A percentile compares a stretch with the other conserved stretches of the same genome.
These are phyloP conservation scores for Sporothrix pallida DNA, from an alignment of 2,329 filamentous ascomycete species.

Conservation along the genomic window DNA sequence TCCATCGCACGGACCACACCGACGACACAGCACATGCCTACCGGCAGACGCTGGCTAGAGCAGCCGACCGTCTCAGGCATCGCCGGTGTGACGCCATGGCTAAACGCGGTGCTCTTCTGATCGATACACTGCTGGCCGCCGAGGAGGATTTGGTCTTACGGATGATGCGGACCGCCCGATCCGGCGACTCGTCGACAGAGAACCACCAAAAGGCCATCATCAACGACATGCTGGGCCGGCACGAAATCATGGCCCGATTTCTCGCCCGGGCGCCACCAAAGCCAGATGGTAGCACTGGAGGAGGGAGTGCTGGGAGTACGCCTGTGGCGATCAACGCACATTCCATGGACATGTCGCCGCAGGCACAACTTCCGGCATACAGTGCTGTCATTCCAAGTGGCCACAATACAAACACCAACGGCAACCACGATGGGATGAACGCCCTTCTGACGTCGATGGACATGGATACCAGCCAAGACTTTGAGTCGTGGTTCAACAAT, in stretches of 20 bases:
- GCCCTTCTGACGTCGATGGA: conserved; percentile 27
- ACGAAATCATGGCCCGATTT: conserved; percentile 36
- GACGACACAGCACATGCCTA: conserved; percentile 34
- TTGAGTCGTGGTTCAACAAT: conserved; percentile 35
- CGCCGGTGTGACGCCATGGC: conserved; percentile 37
- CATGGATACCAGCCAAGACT: conserved; percentile 30
- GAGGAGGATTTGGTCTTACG: conserved; percentile 39
- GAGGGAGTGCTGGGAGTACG: neutral
- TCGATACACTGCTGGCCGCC: conserved; percentile 37
- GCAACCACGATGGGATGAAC: conserved; percentile 8
- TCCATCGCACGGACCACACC: conserved; percentile 37
- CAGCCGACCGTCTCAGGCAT: conserved; percentile 34
- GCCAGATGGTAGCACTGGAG: neutral
- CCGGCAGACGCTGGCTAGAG: conserved; percentile 35
- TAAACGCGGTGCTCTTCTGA: conserved; percentile 35
- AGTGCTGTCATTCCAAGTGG: neutral
- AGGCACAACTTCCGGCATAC: neutral
- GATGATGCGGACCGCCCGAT: conserved; percentile 35
- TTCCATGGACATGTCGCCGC: neutral
- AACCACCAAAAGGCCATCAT: conserved; percentile 34
- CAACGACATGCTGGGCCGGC: conserved; percentile 37
- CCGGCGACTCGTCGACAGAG: neutral
- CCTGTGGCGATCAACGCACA: neutral
- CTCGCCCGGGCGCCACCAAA: conserved; percentile 30
- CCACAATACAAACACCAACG: too few relatives aligned